phyloP scores from a whole-genome alignment of 2,329 filamentous ascomycete genomes.

The Colletotrichum destructivum region DNA sequence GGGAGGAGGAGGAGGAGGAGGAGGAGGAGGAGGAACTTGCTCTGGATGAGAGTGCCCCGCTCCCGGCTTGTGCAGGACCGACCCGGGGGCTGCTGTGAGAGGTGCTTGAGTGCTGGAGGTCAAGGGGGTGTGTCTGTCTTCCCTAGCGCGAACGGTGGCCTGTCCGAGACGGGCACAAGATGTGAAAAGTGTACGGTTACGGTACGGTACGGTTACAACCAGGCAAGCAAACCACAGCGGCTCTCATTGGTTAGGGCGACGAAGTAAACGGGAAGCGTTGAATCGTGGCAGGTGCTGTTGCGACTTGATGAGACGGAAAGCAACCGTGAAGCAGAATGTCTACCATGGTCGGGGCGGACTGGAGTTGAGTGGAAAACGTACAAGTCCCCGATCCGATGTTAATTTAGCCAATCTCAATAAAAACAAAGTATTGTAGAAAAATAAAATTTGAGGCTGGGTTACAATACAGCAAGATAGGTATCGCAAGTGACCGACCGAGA shows the following conservation, averaged over 20 bases:
- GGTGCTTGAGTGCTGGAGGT: conserved; percentile 5
- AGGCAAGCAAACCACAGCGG: conserved; percentile 10
- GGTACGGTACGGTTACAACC: not conserved
- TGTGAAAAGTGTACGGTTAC: not conserved
- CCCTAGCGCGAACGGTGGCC: conserved; percentile 20
- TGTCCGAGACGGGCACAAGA: conserved; percentile 20
- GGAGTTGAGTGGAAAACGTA: not conserved
- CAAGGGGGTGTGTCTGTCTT: not conserved
- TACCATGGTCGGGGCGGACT: not conserved
- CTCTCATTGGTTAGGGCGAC: conserved; percentile 19
- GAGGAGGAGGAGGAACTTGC: not conserved
- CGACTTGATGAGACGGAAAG: not conserved
- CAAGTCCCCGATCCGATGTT: not conserved
- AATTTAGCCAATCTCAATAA: not conserved
- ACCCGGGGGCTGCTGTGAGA: conserved; percentile 8
- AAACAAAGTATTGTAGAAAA: not conserved
- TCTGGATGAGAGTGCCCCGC: conserved; percentile 12
- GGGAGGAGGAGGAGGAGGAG: not conserved
- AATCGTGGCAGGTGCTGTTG: not conserved
- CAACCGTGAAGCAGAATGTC: not conserved
- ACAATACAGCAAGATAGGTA: conserved; percentile 17
- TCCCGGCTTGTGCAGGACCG: conserved; percentile 12
- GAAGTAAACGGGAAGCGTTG: not conserved
- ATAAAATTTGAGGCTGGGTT: conserved; percentile 10
- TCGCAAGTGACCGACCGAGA: conserved; percentile 25